These are phyloP conservation scores for Rosa multiflora DNA, from an alignment of 306 rosid genomes.

Conservation along the genomic window DNA sequence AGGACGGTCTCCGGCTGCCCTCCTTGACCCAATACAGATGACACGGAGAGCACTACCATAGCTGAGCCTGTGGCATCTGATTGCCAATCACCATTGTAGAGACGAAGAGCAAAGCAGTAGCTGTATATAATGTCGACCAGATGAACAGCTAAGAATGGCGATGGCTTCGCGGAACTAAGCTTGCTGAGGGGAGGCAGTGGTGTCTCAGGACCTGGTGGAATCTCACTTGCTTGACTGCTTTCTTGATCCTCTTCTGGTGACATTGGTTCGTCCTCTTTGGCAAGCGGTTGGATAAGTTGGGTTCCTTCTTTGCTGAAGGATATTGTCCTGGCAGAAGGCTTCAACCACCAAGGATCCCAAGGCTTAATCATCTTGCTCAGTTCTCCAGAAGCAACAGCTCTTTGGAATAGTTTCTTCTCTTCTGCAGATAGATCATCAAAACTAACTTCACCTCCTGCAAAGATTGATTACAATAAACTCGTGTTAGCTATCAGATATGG, in stretches of 20 bases:
- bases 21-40: constrained; percentile 73
- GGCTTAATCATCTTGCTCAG: constrained; percentile 88
- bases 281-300: constrained; percentile 67
- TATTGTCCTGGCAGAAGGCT: constrained; percentile 64
- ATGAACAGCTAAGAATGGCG: constrained; percentile 75
- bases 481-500: constrained; percentile 27
- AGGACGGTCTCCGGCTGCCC: constrained; percentile 60
- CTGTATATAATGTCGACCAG: constrained; percentile 71
- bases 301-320: constrained; percentile 80
- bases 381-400: constrained; percentile 86
- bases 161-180: constrained; percentile 73
- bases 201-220: constrained; percentile 70
- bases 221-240: constrained; percentile 38
- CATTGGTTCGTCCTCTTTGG: constrained; percentile 27
- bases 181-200: constrained; percentile 67
- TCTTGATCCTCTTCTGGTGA: constrained; percentile 28
- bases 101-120: constrained; percentile 79
- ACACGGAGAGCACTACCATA: constrained; percentile 59
- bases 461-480: constrained; percentile 9
- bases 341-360: constrained; percentile 98
- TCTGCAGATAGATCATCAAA: constrained; percentile 73
- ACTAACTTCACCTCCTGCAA: constrained; percentile 66
- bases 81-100: constrained; percentile 86
- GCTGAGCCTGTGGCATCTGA: constrained; percentile 71
- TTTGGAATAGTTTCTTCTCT: constrained; percentile 76